phyloP scores from a whole-genome alignment of 176 grass and related monocot genomes.

The Triticum timopheevii region DNA sequence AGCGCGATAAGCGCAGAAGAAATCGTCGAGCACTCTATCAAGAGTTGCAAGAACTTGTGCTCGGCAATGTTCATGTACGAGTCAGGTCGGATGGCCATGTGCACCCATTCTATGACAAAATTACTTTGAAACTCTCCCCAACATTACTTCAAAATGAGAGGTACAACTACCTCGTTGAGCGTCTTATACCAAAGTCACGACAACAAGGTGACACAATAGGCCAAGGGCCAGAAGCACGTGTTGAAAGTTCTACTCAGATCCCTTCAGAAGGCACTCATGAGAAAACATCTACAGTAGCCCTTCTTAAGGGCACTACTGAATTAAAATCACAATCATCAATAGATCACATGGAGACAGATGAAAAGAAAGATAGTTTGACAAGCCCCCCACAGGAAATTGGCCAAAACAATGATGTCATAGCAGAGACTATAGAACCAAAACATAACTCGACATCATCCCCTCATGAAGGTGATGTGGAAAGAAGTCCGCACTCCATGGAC shows the following conservation, averaged over 20 bases:
- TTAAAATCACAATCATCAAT: neutral
- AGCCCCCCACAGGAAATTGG: neutral
- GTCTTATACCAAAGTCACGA: neutral
- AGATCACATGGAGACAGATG: neutral
- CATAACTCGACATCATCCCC: too few species aligned
- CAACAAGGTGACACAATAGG: neutral
- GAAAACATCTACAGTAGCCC: neutral
- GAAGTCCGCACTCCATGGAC: too few species aligned
- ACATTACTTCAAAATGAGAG: neutral
- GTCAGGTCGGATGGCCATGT: neutral
- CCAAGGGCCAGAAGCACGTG: neutral
- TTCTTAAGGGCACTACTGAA: neutral
- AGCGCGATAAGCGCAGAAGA: too few species aligned
- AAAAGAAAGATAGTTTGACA: neutral
- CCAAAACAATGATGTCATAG: too few species aligned
- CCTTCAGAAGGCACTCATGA: neutral
- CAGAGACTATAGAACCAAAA: accelerated
- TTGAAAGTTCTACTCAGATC: too few species aligned
- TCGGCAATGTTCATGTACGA: neutral
- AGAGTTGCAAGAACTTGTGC: too few species aligned
- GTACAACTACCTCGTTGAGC: neutral
- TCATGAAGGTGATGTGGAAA: too few species aligned
- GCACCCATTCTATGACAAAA: neutral
- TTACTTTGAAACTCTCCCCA: neutral
- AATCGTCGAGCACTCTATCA: too few species aligned